A percentile compares a stretch with the other conserved stretches of the same genome.
These are phyloP conservation scores for Ganoderma resinaceum DNA, from an alignment of 1,284 basidiomycete species.

Conservation along the genomic window DNA sequence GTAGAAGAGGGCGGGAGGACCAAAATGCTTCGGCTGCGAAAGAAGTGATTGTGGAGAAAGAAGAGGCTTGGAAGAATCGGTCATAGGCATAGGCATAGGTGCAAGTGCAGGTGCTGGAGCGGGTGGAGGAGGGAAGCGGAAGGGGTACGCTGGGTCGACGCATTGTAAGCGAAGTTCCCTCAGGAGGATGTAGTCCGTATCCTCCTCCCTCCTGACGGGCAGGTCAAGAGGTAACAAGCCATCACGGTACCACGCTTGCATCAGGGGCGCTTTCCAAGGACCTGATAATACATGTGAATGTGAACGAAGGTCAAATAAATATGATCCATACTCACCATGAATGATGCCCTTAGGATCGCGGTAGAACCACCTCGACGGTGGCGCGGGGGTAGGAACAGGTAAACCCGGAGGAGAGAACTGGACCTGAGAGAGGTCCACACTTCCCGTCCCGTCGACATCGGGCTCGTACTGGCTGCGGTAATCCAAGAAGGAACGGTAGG, in stretches of 20 bases:
- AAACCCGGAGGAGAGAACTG: slow-evolving; percentile 82
- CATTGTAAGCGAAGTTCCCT: slow-evolving; percentile 77
- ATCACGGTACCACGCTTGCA: slow-evolving; percentile 88
- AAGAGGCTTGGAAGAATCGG: slow-evolving; percentile 60
- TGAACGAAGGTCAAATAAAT: slow-evolving; percentile 4
- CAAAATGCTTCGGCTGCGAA: slow-evolving; percentile 82
- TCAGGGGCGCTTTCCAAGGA: slow-evolving; percentile 84
- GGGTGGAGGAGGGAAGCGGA: slow-evolving; percentile 59
- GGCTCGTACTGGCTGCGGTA: slow-evolving; percentile 71
- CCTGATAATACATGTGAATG: slow-evolving; percentile 48
- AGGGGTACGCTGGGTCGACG: slow-evolving; percentile 79
- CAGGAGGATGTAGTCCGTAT: slow-evolving; percentile 67
- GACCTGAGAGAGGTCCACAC: slow-evolving; percentile 59
- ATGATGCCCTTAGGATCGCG: slow-evolving; percentile 79
- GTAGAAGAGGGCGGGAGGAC: slow-evolving; percentile 86
- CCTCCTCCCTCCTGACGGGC: slow-evolving; percentile 78
- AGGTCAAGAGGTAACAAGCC: slow-evolving; percentile 80
- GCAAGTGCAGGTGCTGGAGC: slow-evolving; percentile 24
- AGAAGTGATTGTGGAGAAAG: slow-evolving; percentile 81
- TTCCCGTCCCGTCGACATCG: slow-evolving; percentile 49
- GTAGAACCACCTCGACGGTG: slow-evolving; percentile 80
- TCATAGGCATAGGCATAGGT: slow-evolving; percentile 24
- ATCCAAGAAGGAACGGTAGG: slow-evolving; percentile 78
- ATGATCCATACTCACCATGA: slow-evolving; percentile 60
- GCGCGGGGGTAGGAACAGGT: slow-evolving; percentile 68